phyloP scores from a whole-genome alignment of 192 early-diverging fungal genomes.

The Entomortierella chlamydospora region DNA sequence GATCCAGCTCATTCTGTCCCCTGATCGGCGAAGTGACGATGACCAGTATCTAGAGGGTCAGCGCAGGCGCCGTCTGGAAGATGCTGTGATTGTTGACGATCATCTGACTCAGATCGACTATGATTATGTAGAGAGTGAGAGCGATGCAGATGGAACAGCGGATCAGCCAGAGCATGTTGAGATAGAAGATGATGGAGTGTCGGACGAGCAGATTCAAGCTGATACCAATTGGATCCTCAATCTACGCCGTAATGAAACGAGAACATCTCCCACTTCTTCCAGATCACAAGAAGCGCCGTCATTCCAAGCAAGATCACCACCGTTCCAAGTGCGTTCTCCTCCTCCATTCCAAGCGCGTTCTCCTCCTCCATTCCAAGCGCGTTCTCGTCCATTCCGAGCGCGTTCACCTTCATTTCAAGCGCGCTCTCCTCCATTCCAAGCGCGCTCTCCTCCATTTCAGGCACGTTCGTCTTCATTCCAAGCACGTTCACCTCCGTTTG shows the following conservation, averaged over 20 bases:
- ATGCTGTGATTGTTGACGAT: constrained; percentile 23
- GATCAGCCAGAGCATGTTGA: background rate
- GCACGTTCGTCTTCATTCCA: constrained; percentile 1
- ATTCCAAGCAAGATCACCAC: constrained; percentile 1
- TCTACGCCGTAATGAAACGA: background rate
- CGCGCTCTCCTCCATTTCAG: constrained; percentile 6
- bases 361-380: background rate
- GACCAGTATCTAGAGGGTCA: constrained; percentile 14
- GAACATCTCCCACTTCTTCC: background rate
- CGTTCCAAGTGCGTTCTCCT: background rate
- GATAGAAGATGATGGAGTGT: constrained; percentile 9
- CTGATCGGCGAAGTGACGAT: background rate
- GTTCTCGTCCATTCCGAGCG: background rate
- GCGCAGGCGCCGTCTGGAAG: constrained; percentile 23
- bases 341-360: background rate
- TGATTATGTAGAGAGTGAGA: constrained; percentile 24
- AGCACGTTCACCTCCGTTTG: constrained; percentile 13
- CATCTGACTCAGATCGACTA: constrained; percentile 24
- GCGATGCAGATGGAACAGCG: constrained; percentile 10
- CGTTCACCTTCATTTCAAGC: constrained; percentile 6
- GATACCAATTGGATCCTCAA: constrained; percentile 14
- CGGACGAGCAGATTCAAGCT: constrained; percentile 4
- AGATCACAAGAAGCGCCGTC: background rate
- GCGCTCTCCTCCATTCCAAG: background rate
- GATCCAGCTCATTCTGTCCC: constrained; percentile 31